A percentile compares a stretch with the other conserved stretches of the same genome.
Evolutionary conservation across 2,329 filamentous ascomycete species (phyloP).

Genomic region (Stagonosporopsis vannaccii): DNA sequence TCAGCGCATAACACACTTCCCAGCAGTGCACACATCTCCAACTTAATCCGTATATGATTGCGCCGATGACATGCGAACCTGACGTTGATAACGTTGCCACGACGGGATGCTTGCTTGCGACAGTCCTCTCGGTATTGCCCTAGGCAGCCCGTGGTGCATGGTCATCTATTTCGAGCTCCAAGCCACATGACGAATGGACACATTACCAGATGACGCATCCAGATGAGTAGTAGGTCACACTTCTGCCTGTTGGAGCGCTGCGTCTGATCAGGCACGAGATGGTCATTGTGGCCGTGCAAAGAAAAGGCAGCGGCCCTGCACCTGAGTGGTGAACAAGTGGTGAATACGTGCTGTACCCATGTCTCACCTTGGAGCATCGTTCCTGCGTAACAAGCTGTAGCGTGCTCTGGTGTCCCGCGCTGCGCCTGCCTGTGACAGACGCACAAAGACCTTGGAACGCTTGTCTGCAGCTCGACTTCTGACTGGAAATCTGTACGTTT

Average conservation of each 20-base stretch:
- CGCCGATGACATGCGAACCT: too few relatives aligned
- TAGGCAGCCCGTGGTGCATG: not conserved
- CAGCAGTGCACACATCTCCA: too few relatives aligned
- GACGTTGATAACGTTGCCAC: too few relatives aligned
- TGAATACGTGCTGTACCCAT: slow-evolving; percentile 9
- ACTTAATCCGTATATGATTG: too few relatives aligned
- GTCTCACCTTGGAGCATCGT: slow-evolving; percentile 18
- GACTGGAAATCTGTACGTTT: not conserved
- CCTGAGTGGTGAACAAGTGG: not conserved
- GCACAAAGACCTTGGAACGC: slow-evolving; percentile 11
- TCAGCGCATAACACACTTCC: too few relatives aligned
- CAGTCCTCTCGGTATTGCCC: not conserved
- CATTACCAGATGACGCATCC: slow-evolving; percentile 6
- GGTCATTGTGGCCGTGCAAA: slow-evolving; percentile 11
- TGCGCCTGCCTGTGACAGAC: slow-evolving; percentile 19
- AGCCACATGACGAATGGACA: slow-evolving; percentile 8
- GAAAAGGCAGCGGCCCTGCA: slow-evolving; percentile 17
- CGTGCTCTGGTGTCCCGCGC: slow-evolving; percentile 15
- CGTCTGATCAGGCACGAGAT: slow-evolving; percentile 9
- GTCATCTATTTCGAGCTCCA: not conserved
- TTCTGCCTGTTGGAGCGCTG: slow-evolving; percentile 23
- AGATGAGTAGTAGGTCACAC: slow-evolving; percentile 15
- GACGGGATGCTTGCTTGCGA: not conserved
- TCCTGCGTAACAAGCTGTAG: slow-evolving; percentile 29
- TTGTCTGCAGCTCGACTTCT: slow-evolving; percentile 1